Evolutionary conservation across 768 basidiomycete species (phyloP).

Genomic region (Collybiopsis confluens): DNA sequence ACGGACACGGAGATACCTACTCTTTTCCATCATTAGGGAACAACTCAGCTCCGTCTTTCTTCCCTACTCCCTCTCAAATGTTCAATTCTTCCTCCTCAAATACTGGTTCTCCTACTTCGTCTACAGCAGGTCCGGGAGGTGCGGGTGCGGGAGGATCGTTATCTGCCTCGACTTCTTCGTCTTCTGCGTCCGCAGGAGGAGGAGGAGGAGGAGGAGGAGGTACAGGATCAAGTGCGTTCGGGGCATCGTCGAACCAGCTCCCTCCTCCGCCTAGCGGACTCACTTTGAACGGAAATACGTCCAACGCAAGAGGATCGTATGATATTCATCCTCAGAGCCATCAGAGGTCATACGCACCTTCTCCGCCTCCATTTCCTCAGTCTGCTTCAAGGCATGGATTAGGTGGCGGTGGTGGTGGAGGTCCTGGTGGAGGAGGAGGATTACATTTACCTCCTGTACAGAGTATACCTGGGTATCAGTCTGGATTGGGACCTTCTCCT

Average conservation of each 20-base stretch:
- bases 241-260: neutral
- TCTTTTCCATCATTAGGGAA: neutral
- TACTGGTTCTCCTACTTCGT: slow-evolving; percentile 25
- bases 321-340: too few species aligned
- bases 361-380: neutral
- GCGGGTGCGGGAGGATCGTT: too few species aligned
- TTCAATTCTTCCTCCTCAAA: slow-evolving; percentile 22
- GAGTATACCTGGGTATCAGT: too few species aligned
- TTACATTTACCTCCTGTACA: too few species aligned
- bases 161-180: neutral
- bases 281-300: too few species aligned
- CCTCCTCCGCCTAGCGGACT: neutral
- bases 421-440: neutral
- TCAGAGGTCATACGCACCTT: neutral
- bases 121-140: neutral
- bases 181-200: neutral
- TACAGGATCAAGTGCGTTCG: neutral
- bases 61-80: slow-evolving; percentile 22
- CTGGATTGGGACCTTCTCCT: neutral
- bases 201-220: neutral
- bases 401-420: too few species aligned
- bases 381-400: neutral
- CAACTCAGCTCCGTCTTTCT: neutral
- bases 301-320: neutral
- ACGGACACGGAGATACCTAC: too few species aligned